Conservation (phyloP, 345 rosid genomes). For the Limnanthes douglasii region DNA sequence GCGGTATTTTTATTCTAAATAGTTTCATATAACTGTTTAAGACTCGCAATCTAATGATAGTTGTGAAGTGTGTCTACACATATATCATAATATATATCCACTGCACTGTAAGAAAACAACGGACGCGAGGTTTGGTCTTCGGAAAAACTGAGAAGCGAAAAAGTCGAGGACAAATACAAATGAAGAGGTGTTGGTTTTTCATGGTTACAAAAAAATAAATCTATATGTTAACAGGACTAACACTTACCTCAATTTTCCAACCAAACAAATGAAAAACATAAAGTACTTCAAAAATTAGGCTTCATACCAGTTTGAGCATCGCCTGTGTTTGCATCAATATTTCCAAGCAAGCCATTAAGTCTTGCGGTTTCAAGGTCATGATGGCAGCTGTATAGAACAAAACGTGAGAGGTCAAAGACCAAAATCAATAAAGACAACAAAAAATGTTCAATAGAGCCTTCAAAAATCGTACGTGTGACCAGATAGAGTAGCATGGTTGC, state of each 20-base stretch:
- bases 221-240: too few species aligned
- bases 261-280: not conserved
- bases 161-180: too few species aligned
- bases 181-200: too few species aligned
- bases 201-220: too few species aligned
- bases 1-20: too few species aligned
- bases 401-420: not conserved
- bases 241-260: not conserved
- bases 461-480: slow-evolving; percentile 49
- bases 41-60: too few species aligned
- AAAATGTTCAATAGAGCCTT: not conserved
- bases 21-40: too few species aligned
- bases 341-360: slow-evolving; percentile 73
- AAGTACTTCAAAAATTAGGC: not conserved
- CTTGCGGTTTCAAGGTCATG: slow-evolving; percentile 93
- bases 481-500: slow-evolving; percentile 95
- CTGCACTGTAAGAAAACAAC: too few species aligned
- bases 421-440: not conserved
- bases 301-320: slow-evolving; percentile 70
- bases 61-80: too few species aligned
- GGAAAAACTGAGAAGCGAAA: too few species aligned
- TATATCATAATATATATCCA: too few species aligned
- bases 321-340: slow-evolving; percentile 90
- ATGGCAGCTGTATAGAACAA: slow-evolving; percentile 44
- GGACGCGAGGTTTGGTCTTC: too few species aligned